These are phyloP conservation scores for Jatropha curcas DNA, from an alignment of 345 rosid species.

Conservation along the genomic window DNA sequence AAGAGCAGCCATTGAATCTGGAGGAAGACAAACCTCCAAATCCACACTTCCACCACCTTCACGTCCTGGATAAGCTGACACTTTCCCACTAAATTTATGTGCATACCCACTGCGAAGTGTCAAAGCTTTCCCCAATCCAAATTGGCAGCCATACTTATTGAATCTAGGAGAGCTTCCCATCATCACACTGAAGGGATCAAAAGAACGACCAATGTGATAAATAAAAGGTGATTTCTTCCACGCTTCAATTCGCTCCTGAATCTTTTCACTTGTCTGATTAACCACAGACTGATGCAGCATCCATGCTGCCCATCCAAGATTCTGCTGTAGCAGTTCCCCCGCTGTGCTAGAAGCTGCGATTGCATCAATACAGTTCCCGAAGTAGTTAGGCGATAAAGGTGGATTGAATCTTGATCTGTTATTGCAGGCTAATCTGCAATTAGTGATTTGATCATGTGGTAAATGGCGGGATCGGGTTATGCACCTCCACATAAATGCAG, in stretches of 20 bases:
- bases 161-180: constrained; percentile 88
- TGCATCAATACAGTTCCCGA: constrained; percentile 56
- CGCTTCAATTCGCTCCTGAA: constrained; percentile 33
- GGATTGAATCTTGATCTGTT: constrained; percentile 61
- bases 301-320: constrained; percentile 72
- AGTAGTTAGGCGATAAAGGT: constrained; percentile 46
- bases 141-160: constrained; percentile 68
- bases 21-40: constrained; percentile 66
- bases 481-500: constrained; percentile 65
- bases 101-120: constrained; percentile 71
- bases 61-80: constrained; percentile 54
- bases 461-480: constrained; percentile 47
- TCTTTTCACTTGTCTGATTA: constrained; percentile 38
- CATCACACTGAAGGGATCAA: constrained; percentile 60
- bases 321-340: constrained; percentile 52
- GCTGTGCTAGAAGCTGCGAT: constrained; percentile 42
- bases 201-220: constrained; percentile 40
- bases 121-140: constrained; percentile 78
- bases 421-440: constrained; percentile 51
- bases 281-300: constrained; percentile 48
- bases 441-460: constrained; percentile 37
- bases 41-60: constrained; percentile 73
- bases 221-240: constrained; percentile 54
- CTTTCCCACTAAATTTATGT: constrained; percentile 74
- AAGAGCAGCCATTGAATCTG: constrained; percentile 54